Conservation (phyloP, 345 rosid genomes). For the Pistacia atlantica region DNA sequence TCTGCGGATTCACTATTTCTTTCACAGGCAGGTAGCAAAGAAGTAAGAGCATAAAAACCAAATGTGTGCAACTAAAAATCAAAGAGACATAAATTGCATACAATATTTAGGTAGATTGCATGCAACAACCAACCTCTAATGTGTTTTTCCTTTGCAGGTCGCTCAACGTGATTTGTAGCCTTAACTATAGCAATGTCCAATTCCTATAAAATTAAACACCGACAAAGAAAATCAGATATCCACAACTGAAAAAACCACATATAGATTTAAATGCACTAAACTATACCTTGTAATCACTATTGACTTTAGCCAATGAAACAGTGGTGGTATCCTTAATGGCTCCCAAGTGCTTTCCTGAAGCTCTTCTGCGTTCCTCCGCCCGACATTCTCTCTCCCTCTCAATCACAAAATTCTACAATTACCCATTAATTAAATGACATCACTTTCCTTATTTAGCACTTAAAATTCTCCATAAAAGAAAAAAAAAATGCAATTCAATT, state of each 20-base stretch:
- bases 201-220: constrained; percentile 41
- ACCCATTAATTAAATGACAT: constrained; percentile 21
- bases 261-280: background rate
- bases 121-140: constrained; percentile 58
- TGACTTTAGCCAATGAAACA: constrained; percentile 96
- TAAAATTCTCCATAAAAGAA: background rate
- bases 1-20: background rate
- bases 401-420: constrained; percentile 37
- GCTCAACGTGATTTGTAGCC: constrained; percentile 93
- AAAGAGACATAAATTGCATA: background rate
- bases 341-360: constrained; percentile 93
- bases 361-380: constrained; percentile 86
- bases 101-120: background rate
- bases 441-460: constrained; percentile 5
- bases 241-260: background rate
- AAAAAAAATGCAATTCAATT: constrained; percentile 1
- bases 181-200: constrained; percentile 96
- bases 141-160: constrained; percentile 87
- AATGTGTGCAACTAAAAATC: background rate
- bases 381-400: constrained; percentile 59
- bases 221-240: constrained; percentile 17
- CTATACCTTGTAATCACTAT: constrained; percentile 90
- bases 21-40: background rate
- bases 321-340: constrained; percentile 96
- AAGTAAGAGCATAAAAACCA: background rate